These are phyloP conservation scores for Castanea sativa DNA, from an alignment of 306 rosid genomes.

Conservation along the genomic window DNA sequence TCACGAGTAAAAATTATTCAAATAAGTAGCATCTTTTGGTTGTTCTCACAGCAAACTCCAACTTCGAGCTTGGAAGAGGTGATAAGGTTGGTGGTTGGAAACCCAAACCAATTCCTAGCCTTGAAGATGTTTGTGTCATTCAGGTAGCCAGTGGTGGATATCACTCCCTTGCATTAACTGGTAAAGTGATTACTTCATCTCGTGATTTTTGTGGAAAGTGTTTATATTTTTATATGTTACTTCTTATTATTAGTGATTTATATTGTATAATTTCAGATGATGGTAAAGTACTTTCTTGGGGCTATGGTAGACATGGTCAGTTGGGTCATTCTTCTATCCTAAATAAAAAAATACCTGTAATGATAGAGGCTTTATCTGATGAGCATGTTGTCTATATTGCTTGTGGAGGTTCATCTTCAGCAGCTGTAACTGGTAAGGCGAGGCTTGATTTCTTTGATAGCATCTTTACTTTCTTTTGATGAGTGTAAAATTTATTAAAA, in stretches of 20 bases:
- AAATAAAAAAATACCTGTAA: conserved; percentile 63
- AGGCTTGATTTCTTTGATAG: background rate
- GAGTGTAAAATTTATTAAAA: background rate
- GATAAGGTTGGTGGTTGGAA: conserved; percentile 85
- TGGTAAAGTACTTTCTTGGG: conserved; percentile 95
- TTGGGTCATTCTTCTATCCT: conserved; percentile 76
- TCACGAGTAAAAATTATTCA: background rate
- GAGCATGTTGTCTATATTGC: conserved; percentile 60
- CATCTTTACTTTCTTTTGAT: background rate
- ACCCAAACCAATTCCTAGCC: conserved; percentile 73
- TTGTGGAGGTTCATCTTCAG: conserved; percentile 88
- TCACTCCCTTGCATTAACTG: conserved; percentile 91
- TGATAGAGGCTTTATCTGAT: conserved; percentile 57
- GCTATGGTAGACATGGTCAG: conserved; percentile 94
- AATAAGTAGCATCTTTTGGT: conserved; percentile 4
- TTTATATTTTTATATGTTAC: conserved; percentile 3
- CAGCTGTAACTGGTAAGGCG: conserved; percentile 73
- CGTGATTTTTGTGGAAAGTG: conserved; percentile 1
- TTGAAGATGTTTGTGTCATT: conserved; percentile 55
- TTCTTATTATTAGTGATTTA: conserved; percentile 12
- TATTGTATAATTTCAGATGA: conserved; percentile 50
- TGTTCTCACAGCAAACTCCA: conserved; percentile 68
- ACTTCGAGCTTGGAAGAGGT: conserved; percentile 95
- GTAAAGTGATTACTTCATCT: conserved; percentile 36
- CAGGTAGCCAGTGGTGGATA: conserved; percentile 93